These are phyloP conservation scores for Umbelopsis isabellina DNA, from an alignment of 192 early-diverging fungal species.

Conservation along the genomic window DNA sequence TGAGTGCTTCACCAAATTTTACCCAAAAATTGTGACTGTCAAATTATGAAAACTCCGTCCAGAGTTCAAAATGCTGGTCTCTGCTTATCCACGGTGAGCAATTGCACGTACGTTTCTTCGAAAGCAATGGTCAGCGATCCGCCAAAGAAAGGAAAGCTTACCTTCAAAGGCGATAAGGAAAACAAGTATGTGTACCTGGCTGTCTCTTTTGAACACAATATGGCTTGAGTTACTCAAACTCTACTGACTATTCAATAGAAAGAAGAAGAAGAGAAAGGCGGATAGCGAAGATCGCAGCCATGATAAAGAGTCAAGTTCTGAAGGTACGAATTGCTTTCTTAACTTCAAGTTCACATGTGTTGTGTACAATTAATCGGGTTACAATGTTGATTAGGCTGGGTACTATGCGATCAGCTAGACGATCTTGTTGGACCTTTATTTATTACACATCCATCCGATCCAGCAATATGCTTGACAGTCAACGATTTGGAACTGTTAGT, in stretches of 20 bases:
- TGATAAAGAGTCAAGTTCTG: conserved; percentile 27
- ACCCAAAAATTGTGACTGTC: conserved; percentile 7
- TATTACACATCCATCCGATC: conserved; percentile 65
- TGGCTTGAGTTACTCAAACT: not conserved
- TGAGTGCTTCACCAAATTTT: not conserved
- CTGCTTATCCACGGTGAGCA: not conserved
- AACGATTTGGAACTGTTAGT: conserved; percentile 50
- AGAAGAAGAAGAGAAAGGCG: conserved; percentile 67
- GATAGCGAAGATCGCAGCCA: conserved; percentile 47
- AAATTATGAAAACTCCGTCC: not conserved
- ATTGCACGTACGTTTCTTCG: not conserved
- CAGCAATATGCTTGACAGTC: conserved; percentile 55
- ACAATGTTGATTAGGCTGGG: conserved; percentile 58
- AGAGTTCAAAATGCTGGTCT: not conserved
- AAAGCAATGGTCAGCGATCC: conserved; percentile 27
- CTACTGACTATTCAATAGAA: not conserved
- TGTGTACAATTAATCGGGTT: not conserved
- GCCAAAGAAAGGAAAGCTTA: conserved; percentile 50
- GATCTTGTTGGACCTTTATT: conserved; percentile 75
- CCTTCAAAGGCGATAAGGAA: conserved; percentile 65
- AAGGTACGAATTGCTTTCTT: conserved; percentile 27
- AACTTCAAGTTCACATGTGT: not conserved
- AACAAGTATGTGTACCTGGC: conserved; percentile 48
- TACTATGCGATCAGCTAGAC: conserved; percentile 54
- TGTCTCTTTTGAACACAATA: not conserved